Percentiles rank a stretch among this genome's conserved stretches.
Evolutionary conservation across 2,329 filamentous ascomycete species (phyloP).

Genomic region (Penicillium sp.): DNA sequence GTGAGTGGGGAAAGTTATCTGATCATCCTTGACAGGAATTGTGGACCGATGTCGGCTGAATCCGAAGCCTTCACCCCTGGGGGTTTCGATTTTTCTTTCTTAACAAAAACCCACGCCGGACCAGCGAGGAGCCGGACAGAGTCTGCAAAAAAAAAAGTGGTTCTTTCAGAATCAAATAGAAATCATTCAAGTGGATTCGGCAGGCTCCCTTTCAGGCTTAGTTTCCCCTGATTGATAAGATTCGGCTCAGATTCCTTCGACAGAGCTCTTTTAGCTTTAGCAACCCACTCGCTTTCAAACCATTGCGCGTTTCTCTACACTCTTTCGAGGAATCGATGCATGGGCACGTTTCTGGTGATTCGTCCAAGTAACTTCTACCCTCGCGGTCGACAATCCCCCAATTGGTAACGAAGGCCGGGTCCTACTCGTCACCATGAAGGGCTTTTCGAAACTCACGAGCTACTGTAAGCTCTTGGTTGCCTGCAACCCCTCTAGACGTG

Average conservation of each 20-base stretch:
- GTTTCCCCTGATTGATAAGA: constrained; percentile 8
- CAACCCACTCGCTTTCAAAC: constrained; percentile 1
- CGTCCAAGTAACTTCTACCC: neutral
- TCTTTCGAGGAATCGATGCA: neutral
- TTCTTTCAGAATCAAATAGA: neutral
- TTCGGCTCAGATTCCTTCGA: neutral
- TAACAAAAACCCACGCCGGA: neutral
- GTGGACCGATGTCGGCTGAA: constrained; percentile 11
- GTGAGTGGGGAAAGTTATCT: neutral
- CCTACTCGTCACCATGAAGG: constrained; percentile 20
- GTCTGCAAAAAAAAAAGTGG: neutral
- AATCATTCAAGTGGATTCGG: constrained; percentile 1
- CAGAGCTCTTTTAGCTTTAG: constrained; percentile 7
- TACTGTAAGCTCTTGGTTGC: constrained; percentile 40
- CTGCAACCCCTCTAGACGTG: constrained; percentile 35
- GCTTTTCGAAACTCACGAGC: constrained; percentile 32
- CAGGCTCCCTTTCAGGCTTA: neutral
- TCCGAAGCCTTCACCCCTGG: constrained; percentile 1
- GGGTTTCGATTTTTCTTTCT: neutral
- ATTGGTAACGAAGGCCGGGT: neutral
- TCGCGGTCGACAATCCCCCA: neutral
- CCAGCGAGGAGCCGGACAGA: neutral
- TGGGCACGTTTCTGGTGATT: neutral
- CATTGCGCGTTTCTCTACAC: neutral
- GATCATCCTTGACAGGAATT: neutral